Evolutionary conservation across 805 yeast species (phyloP).

Genomic region (Myxozyma neglecta): DNA sequence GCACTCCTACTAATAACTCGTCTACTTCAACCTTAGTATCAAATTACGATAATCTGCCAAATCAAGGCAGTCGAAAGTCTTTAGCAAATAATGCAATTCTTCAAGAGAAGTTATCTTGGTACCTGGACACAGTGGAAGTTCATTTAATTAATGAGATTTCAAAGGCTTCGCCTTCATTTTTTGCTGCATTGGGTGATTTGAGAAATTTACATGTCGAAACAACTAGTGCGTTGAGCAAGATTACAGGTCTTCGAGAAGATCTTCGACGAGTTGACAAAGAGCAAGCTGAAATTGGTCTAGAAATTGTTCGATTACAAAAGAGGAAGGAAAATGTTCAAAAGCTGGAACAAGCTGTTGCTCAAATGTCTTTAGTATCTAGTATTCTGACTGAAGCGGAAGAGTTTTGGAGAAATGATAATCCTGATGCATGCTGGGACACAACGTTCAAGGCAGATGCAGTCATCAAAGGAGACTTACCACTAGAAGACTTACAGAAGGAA

Average conservation of each 20-base stretch:
- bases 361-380: slow-evolving; percentile 49
- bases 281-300: slow-evolving; percentile 53
- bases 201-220: slow-evolving; percentile 61
- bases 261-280: slow-evolving; percentile 50
- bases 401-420: slow-evolving; percentile 46
- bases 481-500: slow-evolving; percentile 30
- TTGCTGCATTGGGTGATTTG: slow-evolving; percentile 78
- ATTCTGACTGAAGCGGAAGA: slow-evolving; percentile 54
- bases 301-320: slow-evolving; percentile 50
- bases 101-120: slow-evolving; percentile 77
- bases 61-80: slow-evolving; percentile 37
- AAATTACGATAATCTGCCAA: background rate
- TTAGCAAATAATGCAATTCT: slow-evolving; percentile 55
- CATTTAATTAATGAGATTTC: slow-evolving; percentile 80
- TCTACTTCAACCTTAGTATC: background rate
- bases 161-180: slow-evolving; percentile 78
- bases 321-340: slow-evolving; percentile 60
- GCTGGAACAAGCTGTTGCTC: slow-evolving; percentile 62
- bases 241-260: slow-evolving; percentile 49
- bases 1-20: slow-evolving; percentile 8
- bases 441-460: slow-evolving; percentile 59
- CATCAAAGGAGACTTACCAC: slow-evolving; percentile 51
- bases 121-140: slow-evolving; percentile 81
- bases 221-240: slow-evolving; percentile 49
- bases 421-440: slow-evolving; percentile 56